Conservation (phyloP, 805 yeast species). For the Sugiyamaella floridensis region DNA sequence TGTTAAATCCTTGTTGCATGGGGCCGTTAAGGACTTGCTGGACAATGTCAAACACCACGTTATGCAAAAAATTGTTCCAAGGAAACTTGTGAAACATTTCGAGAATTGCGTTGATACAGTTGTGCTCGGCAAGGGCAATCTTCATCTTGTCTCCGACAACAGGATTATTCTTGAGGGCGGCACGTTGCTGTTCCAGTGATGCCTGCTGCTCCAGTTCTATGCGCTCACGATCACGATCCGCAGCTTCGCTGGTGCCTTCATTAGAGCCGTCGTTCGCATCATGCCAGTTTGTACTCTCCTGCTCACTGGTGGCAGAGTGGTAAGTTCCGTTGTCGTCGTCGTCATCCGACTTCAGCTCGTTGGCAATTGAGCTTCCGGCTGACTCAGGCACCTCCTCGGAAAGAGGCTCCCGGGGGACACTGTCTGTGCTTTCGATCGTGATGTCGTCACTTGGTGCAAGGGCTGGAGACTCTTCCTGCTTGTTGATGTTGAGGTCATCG, state of each 20-base stretch:
- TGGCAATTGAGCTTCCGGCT: constrained; percentile 20
- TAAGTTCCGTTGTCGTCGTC: constrained; percentile 18
- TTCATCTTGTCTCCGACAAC: constrained; percentile 86
- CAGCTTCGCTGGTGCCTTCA: constrained; percentile 5
- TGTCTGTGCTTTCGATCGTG: not conserved
- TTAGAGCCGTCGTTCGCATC: constrained; percentile 4
- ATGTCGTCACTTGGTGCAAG: not conserved
- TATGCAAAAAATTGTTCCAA: constrained; percentile 96
- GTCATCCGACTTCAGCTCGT: constrained; percentile 15
- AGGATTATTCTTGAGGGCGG: constrained; percentile 45
- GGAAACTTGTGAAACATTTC: constrained; percentile 76
- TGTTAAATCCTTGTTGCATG: constrained; percentile 78
- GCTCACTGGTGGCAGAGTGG: constrained; percentile 1
- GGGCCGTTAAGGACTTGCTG: constrained; percentile 91
- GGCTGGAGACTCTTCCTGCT: not conserved
- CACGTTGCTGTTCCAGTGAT: constrained; percentile 31
- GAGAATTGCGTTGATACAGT: constrained; percentile 60
- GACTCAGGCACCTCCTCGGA: not conserved
- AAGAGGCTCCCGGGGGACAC: not conserved
- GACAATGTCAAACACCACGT: constrained; percentile 91
- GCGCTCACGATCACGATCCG: constrained; percentile 13
- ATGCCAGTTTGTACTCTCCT: constrained; percentile 4
- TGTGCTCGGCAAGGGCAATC: constrained; percentile 69
- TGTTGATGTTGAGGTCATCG: not conserved
- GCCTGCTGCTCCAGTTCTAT: constrained; percentile 14